Evolutionary conservation across 140 eudicot genomes (phyloP).

Genomic region (Erigeron philadelphicus): DNA sequence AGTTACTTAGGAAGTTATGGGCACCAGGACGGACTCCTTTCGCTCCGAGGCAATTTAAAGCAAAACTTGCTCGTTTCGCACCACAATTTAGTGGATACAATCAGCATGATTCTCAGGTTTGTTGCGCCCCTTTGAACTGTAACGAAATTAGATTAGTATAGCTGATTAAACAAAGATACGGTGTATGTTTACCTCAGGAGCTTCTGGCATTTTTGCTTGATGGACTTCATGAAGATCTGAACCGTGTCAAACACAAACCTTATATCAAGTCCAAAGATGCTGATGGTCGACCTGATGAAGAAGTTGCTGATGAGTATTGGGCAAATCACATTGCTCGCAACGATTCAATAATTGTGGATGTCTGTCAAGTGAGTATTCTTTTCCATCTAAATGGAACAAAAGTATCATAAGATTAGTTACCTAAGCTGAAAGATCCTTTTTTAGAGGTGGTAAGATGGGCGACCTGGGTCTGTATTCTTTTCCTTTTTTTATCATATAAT

Average conservation of each 20-base stretch:
- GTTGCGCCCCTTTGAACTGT: conserved; percentile 10
- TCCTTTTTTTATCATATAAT: not conserved
- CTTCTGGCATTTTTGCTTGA: conserved; percentile 94
- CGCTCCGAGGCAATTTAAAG: conserved; percentile 80
- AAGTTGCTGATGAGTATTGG: conserved; percentile 99
- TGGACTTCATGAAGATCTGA: conserved; percentile 97
- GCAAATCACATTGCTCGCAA: conserved; percentile 96
- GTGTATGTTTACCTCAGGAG: conserved; percentile 44
- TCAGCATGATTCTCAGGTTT: conserved; percentile 99
- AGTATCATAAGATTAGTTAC: not conserved
- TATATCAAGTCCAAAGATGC: conserved; percentile 87
- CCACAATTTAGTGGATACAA: conserved; percentile 96
- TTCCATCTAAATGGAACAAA: not conserved
- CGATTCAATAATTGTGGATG: conserved; percentile 97
- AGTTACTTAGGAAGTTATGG: conserved; percentile 86
- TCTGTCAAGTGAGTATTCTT: conserved; percentile 70
- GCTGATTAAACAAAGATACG: conserved; percentile 13
- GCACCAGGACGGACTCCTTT: conserved; percentile 91
- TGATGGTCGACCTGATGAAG: conserved; percentile 98
- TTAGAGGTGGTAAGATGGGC: not conserved
- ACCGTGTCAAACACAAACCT: conserved; percentile 96
- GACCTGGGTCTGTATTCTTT: not conserved
- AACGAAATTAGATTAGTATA: conserved; percentile 9
- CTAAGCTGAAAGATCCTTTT: not conserved
- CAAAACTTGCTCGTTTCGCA: conserved; percentile 97